Conservation (phyloP, 2,329 filamentous ascomycete species). For the Claviceps digitariae region DNA sequence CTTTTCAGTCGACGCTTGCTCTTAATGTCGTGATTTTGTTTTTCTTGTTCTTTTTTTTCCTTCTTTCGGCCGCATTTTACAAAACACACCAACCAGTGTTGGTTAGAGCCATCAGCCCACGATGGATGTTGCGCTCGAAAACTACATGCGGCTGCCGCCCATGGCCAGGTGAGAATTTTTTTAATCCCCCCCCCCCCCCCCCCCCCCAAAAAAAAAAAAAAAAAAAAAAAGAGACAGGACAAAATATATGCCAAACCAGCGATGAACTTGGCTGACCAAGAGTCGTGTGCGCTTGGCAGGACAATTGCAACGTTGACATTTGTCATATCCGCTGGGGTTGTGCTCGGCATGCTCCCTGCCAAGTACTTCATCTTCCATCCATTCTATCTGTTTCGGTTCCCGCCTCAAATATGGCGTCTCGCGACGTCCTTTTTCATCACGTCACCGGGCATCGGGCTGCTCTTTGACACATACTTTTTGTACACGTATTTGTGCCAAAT, state of each 20-base stretch:
- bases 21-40: conserved; percentile 8
- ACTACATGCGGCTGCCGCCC: conserved; percentile 27
- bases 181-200: too few relatives aligned
- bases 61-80: neutral
- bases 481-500: conserved; percentile 66
- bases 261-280: conserved; percentile 2
- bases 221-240: neutral
- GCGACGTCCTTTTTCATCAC: conserved; percentile 30
- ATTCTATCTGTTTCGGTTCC: conserved; percentile 36
- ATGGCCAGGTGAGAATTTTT: conserved; percentile 31
- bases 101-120: conserved; percentile 11
- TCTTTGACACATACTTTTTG: conserved; percentile 63
- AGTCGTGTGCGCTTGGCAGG: conserved; percentile 29
- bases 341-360: conserved; percentile 38
- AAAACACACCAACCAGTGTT: neutral
- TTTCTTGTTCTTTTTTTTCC: neutral
- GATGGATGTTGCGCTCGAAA: conserved; percentile 19
- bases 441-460: conserved; percentile 29
- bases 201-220: too few relatives aligned
- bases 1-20: neutral
- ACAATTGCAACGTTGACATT: conserved; percentile 51
- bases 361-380: conserved; percentile 39
- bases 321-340: conserved; percentile 44
- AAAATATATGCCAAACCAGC: neutral
- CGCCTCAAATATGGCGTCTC: conserved; percentile 30